phyloP scores from a whole-genome alignment of 495 filamentous ascomycete genomes.

The Podospora pseudopauciseta region DNA sequence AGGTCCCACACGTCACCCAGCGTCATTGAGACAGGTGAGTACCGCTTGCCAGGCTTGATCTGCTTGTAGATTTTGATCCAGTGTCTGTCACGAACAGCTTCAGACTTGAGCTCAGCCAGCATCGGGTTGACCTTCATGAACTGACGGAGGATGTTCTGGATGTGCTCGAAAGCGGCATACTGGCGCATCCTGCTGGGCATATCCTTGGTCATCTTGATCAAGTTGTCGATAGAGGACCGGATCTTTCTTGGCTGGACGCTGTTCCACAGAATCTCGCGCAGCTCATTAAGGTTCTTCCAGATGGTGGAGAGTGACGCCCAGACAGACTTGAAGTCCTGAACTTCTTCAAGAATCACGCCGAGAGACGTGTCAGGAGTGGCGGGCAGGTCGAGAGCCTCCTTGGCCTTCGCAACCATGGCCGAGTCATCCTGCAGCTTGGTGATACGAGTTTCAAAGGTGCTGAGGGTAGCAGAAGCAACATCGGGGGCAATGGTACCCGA shows the following conservation, averaged over 20 bases:
- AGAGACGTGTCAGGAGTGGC: slow-evolving; percentile 72
- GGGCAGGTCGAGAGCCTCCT: slow-evolving; percentile 91
- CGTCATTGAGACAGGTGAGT: slow-evolving; percentile 87
- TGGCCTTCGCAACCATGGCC: slow-evolving; percentile 92
- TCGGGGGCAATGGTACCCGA: slow-evolving; percentile 89
- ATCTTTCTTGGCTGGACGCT: slow-evolving; percentile 91
- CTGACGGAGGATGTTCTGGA: slow-evolving; percentile 84
- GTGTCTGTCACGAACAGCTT: slow-evolving; percentile 91
- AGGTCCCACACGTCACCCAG: slow-evolving; percentile 98
- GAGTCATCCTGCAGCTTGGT: slow-evolving; percentile 78
- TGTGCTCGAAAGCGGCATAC: slow-evolving; percentile 97
- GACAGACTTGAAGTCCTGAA: slow-evolving; percentile 97
- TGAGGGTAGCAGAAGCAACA: slow-evolving; percentile 73
- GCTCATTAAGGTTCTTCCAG: slow-evolving; percentile 93
- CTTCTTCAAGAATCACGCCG: slow-evolving; percentile 81
- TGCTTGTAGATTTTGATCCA: slow-evolving; percentile 97
- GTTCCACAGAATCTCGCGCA: slow-evolving; percentile 86
- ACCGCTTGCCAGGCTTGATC: slow-evolving; percentile 82
- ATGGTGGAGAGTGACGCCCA: slow-evolving; percentile 93
- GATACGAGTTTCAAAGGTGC: slow-evolving; percentile 75
- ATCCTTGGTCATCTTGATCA: slow-evolving; percentile 97
- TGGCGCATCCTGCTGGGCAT: slow-evolving; percentile 99
- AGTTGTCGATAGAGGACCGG: slow-evolving; percentile 76
- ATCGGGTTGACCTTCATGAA: slow-evolving; percentile 85
- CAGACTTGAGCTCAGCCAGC: slow-evolving; percentile 88